Evolutionary conservation across 148 eudicot species (phyloP), one percentile per base, ranked within the genome.

Genomic region (Salicornia ramosissima): DNA sequence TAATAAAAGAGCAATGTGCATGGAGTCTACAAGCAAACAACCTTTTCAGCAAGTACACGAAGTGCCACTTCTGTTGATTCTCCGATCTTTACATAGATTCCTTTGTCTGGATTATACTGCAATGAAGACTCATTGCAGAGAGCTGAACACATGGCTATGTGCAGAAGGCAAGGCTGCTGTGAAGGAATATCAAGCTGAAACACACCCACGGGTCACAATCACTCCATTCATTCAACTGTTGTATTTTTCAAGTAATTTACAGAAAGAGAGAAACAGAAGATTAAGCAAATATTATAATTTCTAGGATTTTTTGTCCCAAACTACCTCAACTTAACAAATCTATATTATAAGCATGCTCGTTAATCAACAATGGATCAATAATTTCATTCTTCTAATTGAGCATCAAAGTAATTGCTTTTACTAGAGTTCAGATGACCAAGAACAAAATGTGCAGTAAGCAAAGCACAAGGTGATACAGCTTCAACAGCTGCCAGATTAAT

Each of bases 41-140:
- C 99, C 96, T 95, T 95, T 86, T 95, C 99, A 25, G 91, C 94
- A 70, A 95, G 76, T 63, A 87, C 93, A 67, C 97, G 99, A 75
- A 95, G 99, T 22, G 99, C 97, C 39, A 95, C 99, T 91, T 95
- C 99, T 72, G 99, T 95, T 66, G 97, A 89, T 70, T 95, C 99
- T 46, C 99, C 99, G 73, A 95, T 95, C 78, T 95, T 95, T 76
- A 87, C 99, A 75, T 89, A 95, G 67, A 67, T 81, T 74, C 93
- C 96, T 82, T 91, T 95, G 67, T 95, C 99, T 19, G 97, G 89
- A 57, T 95, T 95, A 82, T 91, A 95, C 64, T 95, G 99, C 67
- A 95, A 77, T 74, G 80, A 75, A 57, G 99, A 95, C 83, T 91
- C 99, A 47, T 95, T 95, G 84, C 99, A 95, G 24, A 95, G 86